A percentile compares a stretch with the other conserved stretches of the same genome.
Conservation (phyloP, 2,329 filamentous ascomycete genomes). For the Graphium sp. region DNA sequence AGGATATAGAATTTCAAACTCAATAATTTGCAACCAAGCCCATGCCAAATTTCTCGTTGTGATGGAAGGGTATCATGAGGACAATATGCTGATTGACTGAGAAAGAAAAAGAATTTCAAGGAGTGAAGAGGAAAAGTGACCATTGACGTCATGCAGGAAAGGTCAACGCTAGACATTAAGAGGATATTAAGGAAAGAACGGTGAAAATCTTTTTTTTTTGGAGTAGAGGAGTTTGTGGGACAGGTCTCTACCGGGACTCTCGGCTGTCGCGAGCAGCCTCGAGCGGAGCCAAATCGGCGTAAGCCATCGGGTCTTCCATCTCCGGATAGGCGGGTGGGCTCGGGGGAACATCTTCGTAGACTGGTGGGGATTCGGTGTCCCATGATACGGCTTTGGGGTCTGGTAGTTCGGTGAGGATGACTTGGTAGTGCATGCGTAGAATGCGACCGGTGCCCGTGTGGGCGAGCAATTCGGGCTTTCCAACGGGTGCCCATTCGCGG, state of each 20-base stretch:
- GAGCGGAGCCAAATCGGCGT: too few relatives aligned
- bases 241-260: too few relatives aligned
- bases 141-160: neutral
- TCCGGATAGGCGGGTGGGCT: constrained; percentile 59
- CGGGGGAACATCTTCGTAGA: constrained; percentile 84
- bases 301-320: too few relatives aligned
- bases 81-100: too few relatives aligned
- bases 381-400: constrained; percentile 88
- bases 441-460: constrained; percentile 85
- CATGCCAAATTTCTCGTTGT: too few relatives aligned
- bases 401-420: constrained; percentile 64
- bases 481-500: constrained; percentile 69
- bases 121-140: too few relatives aligned
- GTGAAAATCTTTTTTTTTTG: neutral
- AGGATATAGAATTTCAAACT: too few relatives aligned
- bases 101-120: too few relatives aligned
- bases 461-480: constrained; percentile 50
- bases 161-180: neutral
- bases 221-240: neutral
- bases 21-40: too few relatives aligned
- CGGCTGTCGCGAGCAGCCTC: constrained; percentile 2
- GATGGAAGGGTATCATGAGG: too few relatives aligned
- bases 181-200: neutral
- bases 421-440: constrained; percentile 77
- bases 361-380: constrained; percentile 89